Evolutionary conservation across 1,284 basidiomycete species (phyloP).

Genomic region (Boletellus sp.): DNA sequence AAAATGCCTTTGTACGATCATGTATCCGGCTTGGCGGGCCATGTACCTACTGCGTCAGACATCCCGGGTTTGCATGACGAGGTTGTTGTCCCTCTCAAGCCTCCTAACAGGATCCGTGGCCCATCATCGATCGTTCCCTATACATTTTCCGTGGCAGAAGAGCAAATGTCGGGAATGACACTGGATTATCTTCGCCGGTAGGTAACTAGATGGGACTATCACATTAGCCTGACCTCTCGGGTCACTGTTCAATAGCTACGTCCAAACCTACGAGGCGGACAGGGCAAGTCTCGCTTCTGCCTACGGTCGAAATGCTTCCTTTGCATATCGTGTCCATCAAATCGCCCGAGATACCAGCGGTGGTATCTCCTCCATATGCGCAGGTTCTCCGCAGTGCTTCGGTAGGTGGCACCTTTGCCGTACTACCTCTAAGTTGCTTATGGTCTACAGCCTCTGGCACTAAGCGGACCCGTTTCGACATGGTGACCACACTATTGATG

Average conservation of each 20-base stretch:
- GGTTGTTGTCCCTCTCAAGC: not conserved
- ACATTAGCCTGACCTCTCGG: slow-evolving; percentile 6
- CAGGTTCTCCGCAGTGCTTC: slow-evolving; percentile 6
- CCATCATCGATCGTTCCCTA: not conserved
- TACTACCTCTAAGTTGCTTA: not conserved
- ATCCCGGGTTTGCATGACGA: not conserved
- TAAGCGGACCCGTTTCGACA: slow-evolving; percentile 26
- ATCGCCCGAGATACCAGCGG: not conserved
- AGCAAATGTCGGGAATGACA: slow-evolving; percentile 30
- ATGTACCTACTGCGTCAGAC: not conserved
- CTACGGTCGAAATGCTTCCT: slow-evolving; percentile 29
- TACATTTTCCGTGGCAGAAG: slow-evolving; percentile 15
- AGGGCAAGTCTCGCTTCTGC: slow-evolving; percentile 33
- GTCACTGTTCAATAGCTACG: slow-evolving; percentile 18
- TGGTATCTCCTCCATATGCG: not conserved
- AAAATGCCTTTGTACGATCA: not conserved
- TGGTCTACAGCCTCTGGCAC: slow-evolving; percentile 11
- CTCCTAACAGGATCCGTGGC: not conserved
- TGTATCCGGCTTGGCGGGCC: not conserved
- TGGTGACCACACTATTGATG: slow-evolving; percentile 20
- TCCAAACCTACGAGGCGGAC: slow-evolving; percentile 31
- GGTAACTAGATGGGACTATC: slow-evolving; percentile 4
- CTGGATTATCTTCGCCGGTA: slow-evolving; percentile 30
- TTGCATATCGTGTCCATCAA: slow-evolving; percentile 28
- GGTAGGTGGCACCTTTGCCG: slow-evolving; percentile 11